phyloP scores from a whole-genome alignment of 345 rosid species.

The Boechera divaricarpa region DNA sequence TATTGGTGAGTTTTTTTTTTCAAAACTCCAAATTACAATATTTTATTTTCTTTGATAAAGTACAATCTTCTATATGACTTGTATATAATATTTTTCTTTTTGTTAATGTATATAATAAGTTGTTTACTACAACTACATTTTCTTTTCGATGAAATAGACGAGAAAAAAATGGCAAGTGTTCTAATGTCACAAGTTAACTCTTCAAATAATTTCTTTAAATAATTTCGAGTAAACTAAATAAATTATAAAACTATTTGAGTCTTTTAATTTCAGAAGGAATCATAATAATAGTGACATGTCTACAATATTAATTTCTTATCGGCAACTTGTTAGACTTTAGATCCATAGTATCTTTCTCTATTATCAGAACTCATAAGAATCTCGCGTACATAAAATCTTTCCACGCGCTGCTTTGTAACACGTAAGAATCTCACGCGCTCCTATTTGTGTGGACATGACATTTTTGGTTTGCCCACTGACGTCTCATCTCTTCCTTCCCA shows the following conservation, averaged over 20 bases:
- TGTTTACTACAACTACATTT: too few relatives aligned
- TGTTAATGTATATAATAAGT: too few relatives aligned
- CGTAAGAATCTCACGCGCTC: slow-evolving; percentile 12
- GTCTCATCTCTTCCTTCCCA: slow-evolving; percentile 35
- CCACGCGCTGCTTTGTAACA: slow-evolving; percentile 17
- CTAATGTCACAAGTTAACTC: too few relatives aligned
- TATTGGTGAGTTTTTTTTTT: too few relatives aligned
- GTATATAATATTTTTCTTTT: too few relatives aligned
- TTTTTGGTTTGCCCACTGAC: slow-evolving; percentile 17
- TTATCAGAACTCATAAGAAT: slow-evolving; percentile 20
- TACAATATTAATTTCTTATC: neutral
- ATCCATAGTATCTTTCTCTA: slow-evolving; percentile 7
- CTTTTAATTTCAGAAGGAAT: slow-evolving; percentile 27
- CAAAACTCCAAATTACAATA: too few relatives aligned
- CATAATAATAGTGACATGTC: slow-evolving; percentile 14
- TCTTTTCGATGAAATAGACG: too few relatives aligned
- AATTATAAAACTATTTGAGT: neutral
- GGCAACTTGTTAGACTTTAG: slow-evolving; percentile 38
- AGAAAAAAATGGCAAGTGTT: too few relatives aligned
- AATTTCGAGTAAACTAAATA: neutral
- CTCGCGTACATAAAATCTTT: slow-evolving; percentile 10
- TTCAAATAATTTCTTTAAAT: too few relatives aligned
- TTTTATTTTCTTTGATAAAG: too few relatives aligned
- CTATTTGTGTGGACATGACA: slow-evolving; percentile 37
- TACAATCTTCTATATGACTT: too few relatives aligned